phyloP scores from a whole-genome alignment of 139 green algal genomes.

The Chlorokybus atmophyticus region DNA sequence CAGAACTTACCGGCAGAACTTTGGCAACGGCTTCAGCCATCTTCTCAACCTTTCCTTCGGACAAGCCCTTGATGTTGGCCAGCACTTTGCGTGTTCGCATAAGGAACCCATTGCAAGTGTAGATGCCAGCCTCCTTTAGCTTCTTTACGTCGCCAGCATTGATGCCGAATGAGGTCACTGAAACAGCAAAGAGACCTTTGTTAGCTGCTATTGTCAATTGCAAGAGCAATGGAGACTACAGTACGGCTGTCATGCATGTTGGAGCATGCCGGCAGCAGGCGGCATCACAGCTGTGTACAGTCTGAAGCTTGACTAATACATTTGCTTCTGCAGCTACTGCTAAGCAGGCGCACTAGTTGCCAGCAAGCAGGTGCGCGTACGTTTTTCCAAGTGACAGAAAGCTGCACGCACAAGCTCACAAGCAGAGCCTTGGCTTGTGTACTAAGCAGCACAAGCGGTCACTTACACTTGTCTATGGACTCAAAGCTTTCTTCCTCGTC shows the following conservation, averaged over 20 bases:
- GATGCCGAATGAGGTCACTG: constrained; percentile 21
- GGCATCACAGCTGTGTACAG: too few relatives aligned
- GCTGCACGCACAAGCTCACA: constrained; percentile 2
- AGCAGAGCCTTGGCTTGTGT: not conserved
- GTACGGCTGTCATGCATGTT: too few relatives aligned
- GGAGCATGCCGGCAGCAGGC: too few relatives aligned
- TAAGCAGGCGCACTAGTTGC: constrained; percentile 3
- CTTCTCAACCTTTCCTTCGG: constrained; percentile 87
- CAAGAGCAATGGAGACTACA: not conserved
- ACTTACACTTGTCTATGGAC: constrained; percentile 19
- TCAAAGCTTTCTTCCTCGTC: constrained; percentile 27
- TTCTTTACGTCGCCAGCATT: constrained; percentile 66
- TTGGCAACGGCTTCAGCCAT: constrained; percentile 43
- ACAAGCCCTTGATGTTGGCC: constrained; percentile 75
- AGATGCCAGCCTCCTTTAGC: constrained; percentile 63
- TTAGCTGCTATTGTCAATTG: not conserved
- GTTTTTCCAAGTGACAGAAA: not conserved
- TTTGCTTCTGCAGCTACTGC: not conserved
- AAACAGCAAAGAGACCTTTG: not conserved
- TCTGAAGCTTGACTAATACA: constrained; percentile 12
- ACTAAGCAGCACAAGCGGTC: too few relatives aligned
- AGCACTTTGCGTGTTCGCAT: constrained; percentile 72
- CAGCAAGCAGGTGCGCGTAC: constrained; percentile 1
- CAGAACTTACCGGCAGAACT: constrained; percentile 3
- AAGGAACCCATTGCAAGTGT: constrained; percentile 58